Evolutionary conservation across 495 filamentous ascomycete genomes (phyloP), one percentile per base, ranked within the genome.

Genomic region (Aspergillus leporis): DNA sequence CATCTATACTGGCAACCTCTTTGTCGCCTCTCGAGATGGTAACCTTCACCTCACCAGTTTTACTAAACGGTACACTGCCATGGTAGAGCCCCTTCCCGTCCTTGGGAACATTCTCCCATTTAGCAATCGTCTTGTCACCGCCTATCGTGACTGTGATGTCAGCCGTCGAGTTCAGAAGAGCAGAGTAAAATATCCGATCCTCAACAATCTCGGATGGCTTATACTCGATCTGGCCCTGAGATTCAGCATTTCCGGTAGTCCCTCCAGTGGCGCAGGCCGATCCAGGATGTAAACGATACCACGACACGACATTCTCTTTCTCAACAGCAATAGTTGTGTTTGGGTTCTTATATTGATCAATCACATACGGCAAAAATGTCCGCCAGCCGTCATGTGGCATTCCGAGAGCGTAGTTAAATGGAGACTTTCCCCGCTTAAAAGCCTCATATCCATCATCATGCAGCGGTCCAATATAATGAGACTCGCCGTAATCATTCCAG

Each of bases 401-500:
- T 49, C 68, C 56, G 23, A 63, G 30, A 48, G 81, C 75, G 52
- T 86, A 86, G 16, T 68, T 60, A 10, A 74, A 70, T 2, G 80
- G 79, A 0, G 77, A 80, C 14, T 61, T 47, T 1, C 83, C 77
- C 5, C 83, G 77, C 5, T 79, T 74, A 4, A 71, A 69, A 0
- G 67, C 36, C 16, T 71, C 63, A 10, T 79, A 73, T 1, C 50
- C 25, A 8, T 54, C 28, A 5, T 69, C 57, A 31, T 75, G 64
- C 22, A 82, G 74, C 6, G 79, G 79, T 43, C 81, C 83, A 56
- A 90, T 83, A 64, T 90, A 88, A 73, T 86, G 85, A 4, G 83
- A 85, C 67, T 90, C 87, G 49, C 86, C 87, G 54, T 79, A 89
- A 70, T 90, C 87, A 56, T 90, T 90, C 87, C 87, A 88, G 66